Base-by-base conservation (phyloP, 2,329 filamentous ascomycete genomes). In the Aspergillus hiratsukae region DNA sequence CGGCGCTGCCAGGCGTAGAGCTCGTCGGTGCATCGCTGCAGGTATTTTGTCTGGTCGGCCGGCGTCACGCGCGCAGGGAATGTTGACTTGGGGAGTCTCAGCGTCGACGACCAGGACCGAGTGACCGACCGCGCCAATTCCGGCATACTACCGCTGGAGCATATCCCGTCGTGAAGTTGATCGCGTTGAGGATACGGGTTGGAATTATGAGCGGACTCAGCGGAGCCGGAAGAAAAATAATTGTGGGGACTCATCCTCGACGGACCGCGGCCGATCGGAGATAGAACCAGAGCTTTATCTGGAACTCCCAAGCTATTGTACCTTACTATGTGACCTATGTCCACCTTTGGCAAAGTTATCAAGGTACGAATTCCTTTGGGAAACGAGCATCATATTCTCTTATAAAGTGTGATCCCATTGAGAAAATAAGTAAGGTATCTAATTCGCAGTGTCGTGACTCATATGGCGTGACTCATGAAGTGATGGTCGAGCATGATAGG, bases 1-100 rank as follows among this genome's bases (percentile, higher is more conserved):
- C 63, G 71, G 60, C 81, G 80, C 78, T 99, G 94, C 92, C 92
- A 97, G 68, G 83, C 78, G 77, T 97, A 99, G 14, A 97, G 82
- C 52, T 92, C 87, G 77, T 96, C 90, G 74, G 91, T 87, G 75
- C 88, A 94, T 83, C 84, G 81, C 68, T 84, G 81, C 49, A 96
- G 82, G 75, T 94, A 81, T 72, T 77, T 78, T 19, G 74, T 66
- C 61, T 77, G 77, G 61, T 82, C 78, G 58, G 73, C 68, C 23
- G 72, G 69, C 28, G 73, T 67, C 40, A 78, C 76, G 43, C 77
- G 76, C 10, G 77, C 72, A 28, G 87, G 87, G 65, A 93, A 90
- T 48, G 80, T 83, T 50, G 88, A 88, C 69, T 86, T 87, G 58
- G 90, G 90, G 66, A 94, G 81, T 75, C 83, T 87, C 72, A 92